Evolutionary conservation across 345 rosid genomes (phyloP), one percentile per base, ranked within the genome.

Genomic region (Moricandia moricandioides): DNA sequence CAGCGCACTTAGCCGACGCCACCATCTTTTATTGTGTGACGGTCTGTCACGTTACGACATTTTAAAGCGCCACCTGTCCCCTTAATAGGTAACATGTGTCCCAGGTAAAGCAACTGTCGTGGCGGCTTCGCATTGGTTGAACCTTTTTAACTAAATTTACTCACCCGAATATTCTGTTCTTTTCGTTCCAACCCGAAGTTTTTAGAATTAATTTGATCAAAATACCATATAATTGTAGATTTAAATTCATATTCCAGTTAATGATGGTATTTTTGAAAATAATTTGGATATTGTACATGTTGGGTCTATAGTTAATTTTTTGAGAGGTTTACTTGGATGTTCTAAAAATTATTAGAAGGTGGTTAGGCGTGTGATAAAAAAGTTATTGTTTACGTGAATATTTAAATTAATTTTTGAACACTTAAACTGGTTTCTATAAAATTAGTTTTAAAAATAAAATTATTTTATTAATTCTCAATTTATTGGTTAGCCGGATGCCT

Each of bases 61-160:
- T 26, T 65, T 29, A 77, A 61, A 35, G 64, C 72, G 72, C 72
- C 77, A 71, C 64, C 37, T 71, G 81, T 71, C 64, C 21, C 72
- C 72, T 35, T 76, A 43, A 11, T 24, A 7, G 26, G 77, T 61
- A 31, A 78, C 81, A 78, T 71, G 77, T 78, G 77, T 71, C 72
- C 24, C 21, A 27, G 68, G 49, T 65, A 11, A 8, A 65, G 63
- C 14, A 12, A 47, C 31, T 26, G 3, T 5, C 69, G 81, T 78
- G 72, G 63, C 68, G 0, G 1, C 27, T 49, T 18, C 29, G 0
- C 47, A 78, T 71, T 66, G 69, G 79, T 4, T 34, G 4, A 4
- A 8, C 9, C n/a, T 2, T 60, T 31, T 47, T 33, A 5, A 14
- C n/a, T 8, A 33, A 2, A 6, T 37, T 37, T 59, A 13, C 51